Base-by-base conservation (phyloP, 2,329 filamentous ascomycete species). In the Talaromyces pinophilus region DNA sequence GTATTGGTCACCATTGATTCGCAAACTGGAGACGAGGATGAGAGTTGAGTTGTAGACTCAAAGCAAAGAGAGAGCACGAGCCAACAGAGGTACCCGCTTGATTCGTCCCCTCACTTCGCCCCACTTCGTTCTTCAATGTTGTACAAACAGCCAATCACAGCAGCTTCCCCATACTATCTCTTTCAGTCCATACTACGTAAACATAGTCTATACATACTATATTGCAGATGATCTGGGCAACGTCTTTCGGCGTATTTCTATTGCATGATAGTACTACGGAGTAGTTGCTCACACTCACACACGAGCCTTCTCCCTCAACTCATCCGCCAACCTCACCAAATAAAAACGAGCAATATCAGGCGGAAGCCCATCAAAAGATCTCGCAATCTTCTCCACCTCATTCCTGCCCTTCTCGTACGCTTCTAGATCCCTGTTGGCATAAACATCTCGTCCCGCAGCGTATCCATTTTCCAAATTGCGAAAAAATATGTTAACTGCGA, bases 401-500 rank as follows among this genome's bases (percentile, higher is more conserved):
- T 86, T 84, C 62, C 93, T 84, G 0, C 90, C 91, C 72, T 91
- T 92, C 75, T 96, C 92, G 74, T 96, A 96, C 1, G 90, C 90
- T 46, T 90, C 89, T 60, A 97, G 77, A 77, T 97, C 93, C 46
- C 92, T 84, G 74, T 96, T 97, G 1, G 92, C 93, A 74, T 97
- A 97, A 0, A 96, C 90, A 75, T 97, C 93, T 70, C 88, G 86
- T 0, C 93, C 92, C 0, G 84, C 77, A 0, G 92, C 88, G 75
- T 95, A 95, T 1, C 86, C 87, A 2, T 76, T 80, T 2, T 87
- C 81, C 10, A 95, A 81, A 68, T 88, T 89, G 52, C 88, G 87
- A 80, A 96, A 97, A 81, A 97, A 97, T 33, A 94, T 86, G 75
- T 97, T 97, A n/a, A 97, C 88, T 0, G 92, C 92, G 7, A 96